Conservation (phyloP, 495 filamentous ascomycete species). For the Neurospora intermedia region DNA sequence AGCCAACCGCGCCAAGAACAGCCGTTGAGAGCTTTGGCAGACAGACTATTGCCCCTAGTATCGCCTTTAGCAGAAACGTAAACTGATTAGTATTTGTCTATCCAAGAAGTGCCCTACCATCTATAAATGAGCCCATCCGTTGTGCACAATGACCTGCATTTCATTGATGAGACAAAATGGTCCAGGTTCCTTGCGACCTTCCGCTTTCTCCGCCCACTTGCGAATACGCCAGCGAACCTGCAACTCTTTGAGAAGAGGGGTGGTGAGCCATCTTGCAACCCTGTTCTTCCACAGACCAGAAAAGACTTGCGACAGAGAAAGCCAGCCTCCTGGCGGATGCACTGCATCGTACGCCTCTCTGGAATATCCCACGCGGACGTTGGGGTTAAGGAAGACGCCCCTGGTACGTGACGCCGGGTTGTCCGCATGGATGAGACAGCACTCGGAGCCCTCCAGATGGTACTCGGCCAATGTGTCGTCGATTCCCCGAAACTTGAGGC, state of each 20-base stretch:
- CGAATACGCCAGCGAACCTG: slow-evolving; percentile 26
- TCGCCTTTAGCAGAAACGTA: not conserved
- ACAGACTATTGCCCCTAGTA: not conserved
- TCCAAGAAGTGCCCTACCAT: not conserved
- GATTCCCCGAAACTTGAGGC: slow-evolving; percentile 55
- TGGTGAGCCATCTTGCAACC: slow-evolving; percentile 15
- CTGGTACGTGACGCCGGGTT: slow-evolving; percentile 39
- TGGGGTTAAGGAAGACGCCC: slow-evolving; percentile 69
- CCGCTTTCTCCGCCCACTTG: slow-evolving; percentile 30
- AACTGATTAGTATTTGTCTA: not conserved
- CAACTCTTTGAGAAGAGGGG: slow-evolving; percentile 23
- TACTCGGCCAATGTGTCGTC: slow-evolving; percentile 52
- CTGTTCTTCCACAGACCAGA: slow-evolving; percentile 40
- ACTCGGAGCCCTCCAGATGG: slow-evolving; percentile 73
- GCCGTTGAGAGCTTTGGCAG: not conserved
- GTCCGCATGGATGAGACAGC: slow-evolving; percentile 74
- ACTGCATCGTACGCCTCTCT: slow-evolving; percentile 42
- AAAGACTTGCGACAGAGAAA: slow-evolving; percentile 15
- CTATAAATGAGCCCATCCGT: slow-evolving; percentile 70
- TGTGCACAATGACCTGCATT: slow-evolving; percentile 68
- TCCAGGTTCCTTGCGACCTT: slow-evolving; percentile 40
- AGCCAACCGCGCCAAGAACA: not conserved
- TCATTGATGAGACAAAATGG: slow-evolving; percentile 65
- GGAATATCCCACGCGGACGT: slow-evolving; percentile 65
- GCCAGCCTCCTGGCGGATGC: slow-evolving; percentile 22